A percentile compares a stretch with the other conserved stretches of the same genome.
Conservation (phyloP, 2,329 filamentous ascomycete genomes). For the Colletotrichum phormii region DNA sequence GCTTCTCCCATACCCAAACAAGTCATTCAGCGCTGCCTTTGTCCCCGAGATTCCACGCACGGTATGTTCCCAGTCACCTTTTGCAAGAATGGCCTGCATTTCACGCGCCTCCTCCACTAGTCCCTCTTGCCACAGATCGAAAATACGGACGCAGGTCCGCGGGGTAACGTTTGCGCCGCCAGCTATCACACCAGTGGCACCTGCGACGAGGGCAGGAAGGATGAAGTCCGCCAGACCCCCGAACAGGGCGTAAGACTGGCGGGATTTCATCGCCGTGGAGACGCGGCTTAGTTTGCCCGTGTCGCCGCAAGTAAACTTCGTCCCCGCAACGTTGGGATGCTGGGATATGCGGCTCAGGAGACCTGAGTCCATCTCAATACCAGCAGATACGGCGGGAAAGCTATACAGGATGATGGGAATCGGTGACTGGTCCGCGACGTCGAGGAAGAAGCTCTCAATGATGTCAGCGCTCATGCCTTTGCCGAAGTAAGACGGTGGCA, state of each 20-base stretch:
- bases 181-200: conserved; percentile 79
- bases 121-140: conserved; percentile 70
- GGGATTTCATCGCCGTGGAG: conserved; percentile 47
- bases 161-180: conserved; percentile 79
- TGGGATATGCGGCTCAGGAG: too few relatives aligned
- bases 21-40: conserved; percentile 57
- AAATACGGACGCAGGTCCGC: conserved; percentile 70
- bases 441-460: too few relatives aligned
- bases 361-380: too few relatives aligned
- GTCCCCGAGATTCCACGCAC: conserved; percentile 61
- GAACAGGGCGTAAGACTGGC: conserved; percentile 72
- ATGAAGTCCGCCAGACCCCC: conserved; percentile 82
- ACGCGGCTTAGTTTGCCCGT: conserved; percentile 74
- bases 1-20: conserved; percentile 52
- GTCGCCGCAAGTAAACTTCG: conserved; percentile 72
- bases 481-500: too few relatives aligned
- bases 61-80: conserved; percentile 59
- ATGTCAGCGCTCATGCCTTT: too few relatives aligned
- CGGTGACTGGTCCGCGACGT: too few relatives aligned
- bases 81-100: conserved; percentile 58
- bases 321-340: too few relatives aligned
- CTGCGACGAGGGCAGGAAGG: conserved; percentile 75
- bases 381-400: too few relatives aligned
- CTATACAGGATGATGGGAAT: too few relatives aligned
- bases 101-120: conserved; percentile 65